Percentiles rank a stretch among this genome's conserved stretches.
Evolutionary conservation across 139 green algal species (phyloP).

Genomic region (Marvania coccoides): DNA sequence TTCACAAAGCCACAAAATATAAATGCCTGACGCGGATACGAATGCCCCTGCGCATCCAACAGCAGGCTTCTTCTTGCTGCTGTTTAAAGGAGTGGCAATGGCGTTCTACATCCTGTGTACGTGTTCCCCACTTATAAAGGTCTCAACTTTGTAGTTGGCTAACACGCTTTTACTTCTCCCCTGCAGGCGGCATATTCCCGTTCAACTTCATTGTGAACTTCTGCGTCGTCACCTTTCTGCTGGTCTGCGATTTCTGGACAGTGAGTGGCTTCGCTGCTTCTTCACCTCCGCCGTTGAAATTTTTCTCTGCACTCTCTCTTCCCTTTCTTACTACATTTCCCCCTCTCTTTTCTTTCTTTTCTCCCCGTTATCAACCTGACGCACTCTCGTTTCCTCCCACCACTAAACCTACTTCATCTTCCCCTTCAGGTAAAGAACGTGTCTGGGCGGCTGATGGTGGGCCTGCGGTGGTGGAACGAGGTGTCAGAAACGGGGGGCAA

Average conservation of each 20-base stretch:
- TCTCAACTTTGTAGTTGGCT: neutral
- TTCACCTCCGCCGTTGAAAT: neutral
- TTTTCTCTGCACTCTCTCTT: neutral
- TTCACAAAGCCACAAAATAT: too few relatives aligned
- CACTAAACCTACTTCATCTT: neutral
- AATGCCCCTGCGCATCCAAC: slow-evolving; percentile 35
- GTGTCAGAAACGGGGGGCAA: slow-evolving; percentile 78
- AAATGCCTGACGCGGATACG: neutral
- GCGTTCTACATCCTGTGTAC: slow-evolving; percentile 30
- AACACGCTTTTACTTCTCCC: slow-evolving; percentile 33
- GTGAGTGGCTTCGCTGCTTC: slow-evolving; percentile 30
- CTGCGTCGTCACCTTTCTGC: slow-evolving; percentile 66
- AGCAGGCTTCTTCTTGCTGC: slow-evolving; percentile 34
- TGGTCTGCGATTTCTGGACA: slow-evolving; percentile 88
- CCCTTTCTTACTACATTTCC: neutral
- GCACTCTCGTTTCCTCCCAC: neutral
- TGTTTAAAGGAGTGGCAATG: slow-evolving; percentile 38
- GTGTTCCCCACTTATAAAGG: neutral
- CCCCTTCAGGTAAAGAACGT: slow-evolving; percentile 83
- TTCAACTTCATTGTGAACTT: slow-evolving; percentile 79
- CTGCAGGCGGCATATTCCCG: slow-evolving; percentile 43
- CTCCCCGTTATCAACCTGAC: neutral
- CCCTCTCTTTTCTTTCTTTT: neutral
- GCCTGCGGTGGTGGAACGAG: slow-evolving; percentile 96
- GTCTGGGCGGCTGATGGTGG: slow-evolving; percentile 83